Evolutionary conservation across 176 grass and related monocot species (phyloP), one percentile per base, ranked within the genome.

Genomic region (Cenchrus americanus): DNA sequence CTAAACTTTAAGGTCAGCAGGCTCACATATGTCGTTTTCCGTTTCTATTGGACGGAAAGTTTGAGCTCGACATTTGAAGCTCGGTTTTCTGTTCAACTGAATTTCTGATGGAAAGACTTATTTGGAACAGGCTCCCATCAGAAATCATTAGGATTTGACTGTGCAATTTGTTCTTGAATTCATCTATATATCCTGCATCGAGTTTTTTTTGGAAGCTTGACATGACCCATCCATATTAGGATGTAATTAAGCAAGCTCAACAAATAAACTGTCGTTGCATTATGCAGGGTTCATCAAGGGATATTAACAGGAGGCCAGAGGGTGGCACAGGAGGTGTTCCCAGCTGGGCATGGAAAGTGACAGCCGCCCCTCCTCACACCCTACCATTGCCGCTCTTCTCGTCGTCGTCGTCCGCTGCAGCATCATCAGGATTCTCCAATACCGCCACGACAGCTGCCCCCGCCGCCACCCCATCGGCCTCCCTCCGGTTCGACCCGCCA

Each of bases 371-470:
- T 69, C 75, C 75, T 61, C 61, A 60, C 9, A 21, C 60, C 17
- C 30, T 66, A 30, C 83, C 84, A 19, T 69, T 90, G 62, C 68
- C 69, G 23, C 62, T 75, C 43, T 87, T 87, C 84, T 87, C 43
- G 10, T 72, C 89, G 40, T 86, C 84, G 59, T 80, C 81, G n/a
- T 88, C 94, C 37, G 42, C 89, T 82, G 96, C 96, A 94, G 96
- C 91, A 98, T 93, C 91, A 96, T 95, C 93, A 96, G 91, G 96
- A 98, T 98, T 98, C 93, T 95, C 95, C 69, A 95, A 66, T n/a
- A 42, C 72, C 62, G 51, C 84, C 64, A 37, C 17, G 43, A 66
- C 84, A 75, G 88, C 84, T 89, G 84, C 92, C 57, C 79, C 59
- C 40, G 13, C 68, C 70, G 10, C 68, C 34, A 37, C 34, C 58